These are phyloP conservation scores for Arachnomyces sp. DNA, from an alignment of 2,329 filamentous ascomycete species.

Conservation along the genomic window DNA sequence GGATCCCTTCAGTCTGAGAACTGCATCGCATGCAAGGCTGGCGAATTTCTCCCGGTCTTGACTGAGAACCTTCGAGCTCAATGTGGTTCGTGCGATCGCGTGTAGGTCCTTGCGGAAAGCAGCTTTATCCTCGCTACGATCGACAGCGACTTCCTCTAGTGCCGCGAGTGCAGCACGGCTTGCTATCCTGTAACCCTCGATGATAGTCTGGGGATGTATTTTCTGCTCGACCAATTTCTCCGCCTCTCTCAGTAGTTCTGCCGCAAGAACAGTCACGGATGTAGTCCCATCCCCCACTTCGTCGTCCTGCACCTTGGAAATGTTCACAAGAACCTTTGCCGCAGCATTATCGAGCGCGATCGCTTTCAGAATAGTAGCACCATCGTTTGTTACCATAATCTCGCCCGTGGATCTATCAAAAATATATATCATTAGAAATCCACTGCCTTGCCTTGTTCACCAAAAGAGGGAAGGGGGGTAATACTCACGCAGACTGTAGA, in stretches of 20 bases:
- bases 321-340: slow-evolving; percentile 96
- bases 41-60: slow-evolving; percentile 93
- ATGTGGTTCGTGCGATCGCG: slow-evolving; percentile 85
- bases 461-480: slow-evolving; percentile 2
- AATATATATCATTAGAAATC: slow-evolving; percentile 11
- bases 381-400: slow-evolving; percentile 98
- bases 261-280: slow-evolving; percentile 91
- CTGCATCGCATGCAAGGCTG: slow-evolving; percentile 80
- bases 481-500: slow-evolving; percentile 78
- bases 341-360: slow-evolving; percentile 98
- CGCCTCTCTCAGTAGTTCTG: slow-evolving; percentile 89
- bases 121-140: slow-evolving; percentile 76
- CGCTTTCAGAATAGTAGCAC: slow-evolving; percentile 94
- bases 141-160: slow-evolving; percentile 74
- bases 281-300: slow-evolving; percentile 98
- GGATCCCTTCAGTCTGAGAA: slow-evolving; percentile 80
- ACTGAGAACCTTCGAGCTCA: slow-evolving; percentile 89
- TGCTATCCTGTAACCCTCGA: slow-evolving; percentile 97
- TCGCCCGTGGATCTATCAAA: slow-evolving; percentile 73
- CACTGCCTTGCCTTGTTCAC: slow-evolving; percentile 1
- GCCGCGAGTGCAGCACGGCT: slow-evolving; percentile 79
- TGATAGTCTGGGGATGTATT: slow-evolving; percentile 98
- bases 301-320: slow-evolving; percentile 98
- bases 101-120: slow-evolving; percentile 85
- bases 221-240: slow-evolving; percentile 97